Base-by-base conservation (phyloP, 2,329 filamentous ascomycete species). In the Apiospora pterosperma region DNA sequence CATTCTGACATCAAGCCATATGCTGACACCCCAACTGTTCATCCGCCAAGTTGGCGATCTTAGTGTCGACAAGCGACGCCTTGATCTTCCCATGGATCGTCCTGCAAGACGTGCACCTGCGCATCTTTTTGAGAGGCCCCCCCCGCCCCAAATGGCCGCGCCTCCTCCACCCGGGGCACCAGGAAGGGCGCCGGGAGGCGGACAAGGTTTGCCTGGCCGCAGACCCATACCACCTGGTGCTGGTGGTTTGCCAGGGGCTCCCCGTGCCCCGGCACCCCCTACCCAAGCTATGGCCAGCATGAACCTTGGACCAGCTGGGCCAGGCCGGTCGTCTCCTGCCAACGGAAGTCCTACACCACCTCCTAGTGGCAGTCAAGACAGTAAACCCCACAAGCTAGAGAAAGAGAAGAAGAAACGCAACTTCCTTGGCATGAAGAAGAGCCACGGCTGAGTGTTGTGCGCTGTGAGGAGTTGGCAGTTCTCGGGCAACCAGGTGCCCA, bases 1-100 rank as follows among this genome's bases (percentile, higher is more conserved):
- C n/a, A 92, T 96, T 75, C 86, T 99, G 5, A 88, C 90, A 21
- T 96, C 92, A 0, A 94, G 91, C 28, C 96, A 99, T 75, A 97
- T 99, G 94, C 82, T 97, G 59, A 96, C 90, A 0, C 95, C 96
- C 0, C 82, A 87, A 48, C 83, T 96, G 23, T 99, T 94, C 76
- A 79, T 97, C 38, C 88, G 91, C 42, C 94, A 98, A 76, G 80
- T 97, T 1, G 86, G 88, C 21, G 93, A 97, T 73, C 83, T 98
- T 16, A 90, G 89, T 66, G 85, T 87, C 39, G 90, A 93, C 72
- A 90, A 90, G 72, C 86, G 91, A 62, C 85, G 88, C 58, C 84
- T 99, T 19, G 89, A 93, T 70, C 86, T 99, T 5, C 96, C 95
- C 0, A 83, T 90, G 64, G 93, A 97, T 67, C 84, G 89, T 42